Evolutionary conservation across 768 basidiomycete species (phyloP).

Genomic region (Boletus tylopilopsis): DNA sequence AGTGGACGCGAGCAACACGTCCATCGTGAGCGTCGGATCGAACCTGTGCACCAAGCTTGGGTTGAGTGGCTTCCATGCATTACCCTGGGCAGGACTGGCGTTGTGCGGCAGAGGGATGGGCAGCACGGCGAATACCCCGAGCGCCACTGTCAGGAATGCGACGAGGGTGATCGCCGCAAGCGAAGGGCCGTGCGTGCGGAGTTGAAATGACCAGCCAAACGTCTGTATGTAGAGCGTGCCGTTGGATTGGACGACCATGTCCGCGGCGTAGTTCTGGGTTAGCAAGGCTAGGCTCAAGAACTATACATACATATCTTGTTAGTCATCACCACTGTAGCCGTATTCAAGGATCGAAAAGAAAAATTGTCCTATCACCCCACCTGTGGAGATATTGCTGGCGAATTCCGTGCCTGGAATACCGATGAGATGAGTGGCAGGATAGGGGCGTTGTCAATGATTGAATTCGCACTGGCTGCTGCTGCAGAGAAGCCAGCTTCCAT

Average conservation of each 20-base stretch:
- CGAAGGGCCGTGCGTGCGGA: neutral
- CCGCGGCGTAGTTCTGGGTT: too few relatives aligned
- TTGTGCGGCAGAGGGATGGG: neutral
- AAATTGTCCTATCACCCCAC: too few relatives aligned
- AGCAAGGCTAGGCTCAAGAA: too few relatives aligned
- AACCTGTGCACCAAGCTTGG: neutral
- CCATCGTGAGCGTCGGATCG: neutral
- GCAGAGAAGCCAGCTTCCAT: too few relatives aligned
- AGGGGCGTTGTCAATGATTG: too few relatives aligned
- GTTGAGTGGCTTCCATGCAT: neutral
- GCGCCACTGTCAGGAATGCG: neutral
- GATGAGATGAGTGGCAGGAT: too few relatives aligned
- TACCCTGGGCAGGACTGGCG: neutral
- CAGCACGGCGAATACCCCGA: neutral
- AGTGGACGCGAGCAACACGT: neutral
- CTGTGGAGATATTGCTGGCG: too few relatives aligned
- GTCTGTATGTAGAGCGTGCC: neutral
- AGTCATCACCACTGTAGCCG: too few relatives aligned
- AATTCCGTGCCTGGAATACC: too few relatives aligned
- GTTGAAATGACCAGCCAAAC: neutral
- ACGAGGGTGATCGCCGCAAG: neutral
- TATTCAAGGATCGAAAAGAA: too few relatives aligned
- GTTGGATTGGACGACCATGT: neutral
- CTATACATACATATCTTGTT: too few relatives aligned
- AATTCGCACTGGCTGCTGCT: too few relatives aligned